Evolutionary conservation across 306 rosid genomes (phyloP).

Genomic region (Fragaria ananassa): DNA sequence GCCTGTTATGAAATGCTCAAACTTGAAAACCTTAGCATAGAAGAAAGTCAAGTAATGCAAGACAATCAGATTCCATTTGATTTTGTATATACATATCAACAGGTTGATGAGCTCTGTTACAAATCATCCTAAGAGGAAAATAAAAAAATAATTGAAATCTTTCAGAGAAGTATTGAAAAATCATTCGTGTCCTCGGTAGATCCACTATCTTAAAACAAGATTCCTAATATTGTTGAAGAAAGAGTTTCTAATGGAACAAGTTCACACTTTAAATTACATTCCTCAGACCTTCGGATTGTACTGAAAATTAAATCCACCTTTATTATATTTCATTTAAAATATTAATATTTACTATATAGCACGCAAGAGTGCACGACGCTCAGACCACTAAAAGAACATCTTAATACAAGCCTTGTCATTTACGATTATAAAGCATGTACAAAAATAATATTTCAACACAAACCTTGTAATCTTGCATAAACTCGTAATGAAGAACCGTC

Average conservation of each 20-base stretch:
- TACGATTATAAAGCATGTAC: not conserved
- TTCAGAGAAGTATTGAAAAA: not conserved
- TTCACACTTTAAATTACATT: slow-evolving; percentile 3
- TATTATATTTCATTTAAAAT: not conserved
- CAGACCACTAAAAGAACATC: not conserved
- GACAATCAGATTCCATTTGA: not conserved
- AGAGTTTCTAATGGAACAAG: not conserved
- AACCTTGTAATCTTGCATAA: slow-evolving; percentile 99
- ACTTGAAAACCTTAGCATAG: not conserved
- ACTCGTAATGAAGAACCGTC: slow-evolving; percentile 95
- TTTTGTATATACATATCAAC: not conserved
- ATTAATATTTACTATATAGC: slow-evolving; percentile 9
- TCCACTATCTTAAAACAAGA: not conserved
- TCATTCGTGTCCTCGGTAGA: not conserved
- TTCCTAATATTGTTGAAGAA: not conserved
- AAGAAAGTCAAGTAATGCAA: not conserved
- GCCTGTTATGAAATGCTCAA: slow-evolving; percentile 15
- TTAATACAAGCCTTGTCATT: not conserved
- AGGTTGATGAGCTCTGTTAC: not conserved
- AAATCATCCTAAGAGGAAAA: not conserved
- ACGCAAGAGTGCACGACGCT: not conserved
- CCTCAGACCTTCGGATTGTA: not conserved
- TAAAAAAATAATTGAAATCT: not conserved
- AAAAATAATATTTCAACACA: slow-evolving; percentile 17
- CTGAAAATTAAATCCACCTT: not conserved